phyloP scores from a whole-genome alignment of 768 basidiomycete genomes.

The Russula sp. region DNA sequence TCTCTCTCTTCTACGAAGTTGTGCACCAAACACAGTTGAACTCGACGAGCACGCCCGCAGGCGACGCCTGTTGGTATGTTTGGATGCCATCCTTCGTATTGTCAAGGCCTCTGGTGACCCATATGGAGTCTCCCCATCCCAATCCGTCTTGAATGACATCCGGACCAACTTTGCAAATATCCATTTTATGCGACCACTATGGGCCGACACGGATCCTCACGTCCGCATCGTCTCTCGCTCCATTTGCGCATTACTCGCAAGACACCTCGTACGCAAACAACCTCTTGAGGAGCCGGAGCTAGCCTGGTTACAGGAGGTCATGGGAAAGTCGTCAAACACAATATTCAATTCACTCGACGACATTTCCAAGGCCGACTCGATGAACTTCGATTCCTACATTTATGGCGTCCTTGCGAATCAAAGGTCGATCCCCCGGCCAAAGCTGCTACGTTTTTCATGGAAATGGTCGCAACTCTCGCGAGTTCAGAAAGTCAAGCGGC shows the following conservation, averaged over 20 bases:
- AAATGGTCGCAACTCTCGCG: conserved; percentile 8
- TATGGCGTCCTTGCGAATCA: conserved; percentile 9
- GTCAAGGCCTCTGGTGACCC: neutral
- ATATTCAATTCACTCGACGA: conserved; percentile 7
- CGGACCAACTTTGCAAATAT: conserved; percentile 16
- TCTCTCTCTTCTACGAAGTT: conserved; percentile 18
- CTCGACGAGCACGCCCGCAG: conserved; percentile 14
- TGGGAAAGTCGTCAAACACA: conserved; percentile 6
- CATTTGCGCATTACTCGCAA: conserved; percentile 18
- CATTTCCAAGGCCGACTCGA: neutral
- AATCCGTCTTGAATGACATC: conserved; percentile 9
- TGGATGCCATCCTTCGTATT: conserved; percentile 16
- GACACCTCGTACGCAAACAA: conserved; percentile 8
- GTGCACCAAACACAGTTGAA: conserved; percentile 1
- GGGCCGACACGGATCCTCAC: conserved; percentile 10
- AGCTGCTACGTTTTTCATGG: conserved; percentile 1
- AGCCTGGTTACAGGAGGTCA: conserved; percentile 11
- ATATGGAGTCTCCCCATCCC: neutral
- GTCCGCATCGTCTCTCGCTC: conserved; percentile 14
- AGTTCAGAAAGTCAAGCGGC: neutral
- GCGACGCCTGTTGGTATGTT: conserved; percentile 11
- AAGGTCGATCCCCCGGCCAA: neutral
- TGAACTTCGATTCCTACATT: conserved; percentile 16
- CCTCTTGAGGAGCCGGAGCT: conserved; percentile 5
- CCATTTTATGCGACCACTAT: conserved; percentile 8